phyloP scores from a whole-genome alignment of 805 yeast species.

The Barnettozyma vustinii region DNA sequence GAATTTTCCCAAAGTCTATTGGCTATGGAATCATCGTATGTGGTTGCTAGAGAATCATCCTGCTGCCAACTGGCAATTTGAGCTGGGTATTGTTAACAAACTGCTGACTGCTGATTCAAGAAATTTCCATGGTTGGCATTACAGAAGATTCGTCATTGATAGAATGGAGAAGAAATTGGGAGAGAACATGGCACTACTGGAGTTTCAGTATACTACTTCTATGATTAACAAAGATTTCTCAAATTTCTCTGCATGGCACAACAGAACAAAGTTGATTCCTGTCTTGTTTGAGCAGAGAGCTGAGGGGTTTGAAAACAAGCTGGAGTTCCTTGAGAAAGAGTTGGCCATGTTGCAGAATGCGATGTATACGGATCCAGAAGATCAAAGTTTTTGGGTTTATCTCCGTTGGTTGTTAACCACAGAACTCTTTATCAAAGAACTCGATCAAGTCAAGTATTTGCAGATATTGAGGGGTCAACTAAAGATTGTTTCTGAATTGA shows the following conservation, averaged over 20 bases:
- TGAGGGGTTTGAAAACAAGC: constrained; percentile 25
- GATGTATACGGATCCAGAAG: constrained; percentile 87
- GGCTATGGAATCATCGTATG: constrained; percentile 92
- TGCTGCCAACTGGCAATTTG: constrained; percentile 60
- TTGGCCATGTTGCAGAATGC: constrained; percentile 72
- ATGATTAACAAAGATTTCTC: constrained; percentile 82
- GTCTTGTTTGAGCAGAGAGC: constrained; percentile 33
- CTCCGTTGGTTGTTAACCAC: constrained; percentile 65
- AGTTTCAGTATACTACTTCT: constrained; percentile 70
- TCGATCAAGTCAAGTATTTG: constrained; percentile 28
- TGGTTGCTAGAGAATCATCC: constrained; percentile 67
- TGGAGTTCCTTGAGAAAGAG: constrained; percentile 47
- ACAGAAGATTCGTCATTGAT: constrained; percentile 66
- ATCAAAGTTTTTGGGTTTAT: constrained; percentile 90
- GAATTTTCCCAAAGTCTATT: constrained; percentile 81
- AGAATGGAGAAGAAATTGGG: constrained; percentile 26
- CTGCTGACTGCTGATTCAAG: constrained; percentile 70
- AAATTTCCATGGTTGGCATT: constrained; percentile 95
- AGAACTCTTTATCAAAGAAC: constrained; percentile 24
- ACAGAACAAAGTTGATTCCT: constrained; percentile 67
- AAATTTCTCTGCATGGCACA: constrained; percentile 95
- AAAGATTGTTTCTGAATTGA: constrained; percentile 50
- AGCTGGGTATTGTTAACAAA: constrained; percentile 62
- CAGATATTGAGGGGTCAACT: constrained; percentile 42
- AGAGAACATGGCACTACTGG: constrained; percentile 36